Conservation (phyloP, 192 early-diverging fungal genomes). For the Linderina pennispora region DNA sequence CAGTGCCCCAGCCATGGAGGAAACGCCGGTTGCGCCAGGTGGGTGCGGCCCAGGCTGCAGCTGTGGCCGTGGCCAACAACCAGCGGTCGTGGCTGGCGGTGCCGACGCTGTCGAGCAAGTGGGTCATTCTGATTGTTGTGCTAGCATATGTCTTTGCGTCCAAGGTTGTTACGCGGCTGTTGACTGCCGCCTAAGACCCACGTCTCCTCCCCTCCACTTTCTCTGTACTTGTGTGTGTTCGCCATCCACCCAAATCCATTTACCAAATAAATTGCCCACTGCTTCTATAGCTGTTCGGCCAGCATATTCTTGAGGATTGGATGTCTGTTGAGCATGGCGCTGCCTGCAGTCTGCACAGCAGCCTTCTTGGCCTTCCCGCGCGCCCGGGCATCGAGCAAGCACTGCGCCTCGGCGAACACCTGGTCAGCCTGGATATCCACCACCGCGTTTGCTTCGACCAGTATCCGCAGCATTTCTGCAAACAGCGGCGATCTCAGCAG, state of each 20-base stretch:
- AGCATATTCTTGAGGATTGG: conserved; percentile 24
- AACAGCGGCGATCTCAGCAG: conserved; percentile 54
- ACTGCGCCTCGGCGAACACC: too few species aligned
- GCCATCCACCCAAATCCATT: too few species aligned
- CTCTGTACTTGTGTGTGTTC: conserved; percentile 13
- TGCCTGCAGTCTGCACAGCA: conserved; percentile 1
- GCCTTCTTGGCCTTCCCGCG: too few species aligned
- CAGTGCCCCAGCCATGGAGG: too few species aligned
- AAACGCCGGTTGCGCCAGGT: not conserved
- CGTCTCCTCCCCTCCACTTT: not conserved
- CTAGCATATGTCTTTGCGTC: conserved; percentile 40
- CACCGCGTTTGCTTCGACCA: too few species aligned
- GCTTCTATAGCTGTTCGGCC: conserved; percentile 8
- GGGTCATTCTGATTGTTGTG: conserved; percentile 35
- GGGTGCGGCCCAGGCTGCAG: conserved; percentile 4
- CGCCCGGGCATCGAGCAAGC: too few species aligned
- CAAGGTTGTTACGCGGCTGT: conserved; percentile 26
- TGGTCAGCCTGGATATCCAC: too few species aligned
- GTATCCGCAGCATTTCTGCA: conserved; percentile 51
- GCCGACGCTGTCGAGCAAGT: conserved; percentile 26
- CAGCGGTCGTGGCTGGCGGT: conserved; percentile 10
- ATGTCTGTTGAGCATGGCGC: conserved; percentile 11
- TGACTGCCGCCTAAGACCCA: conserved; percentile 23
- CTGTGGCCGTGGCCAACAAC: conserved; percentile 1
- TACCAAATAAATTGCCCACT: not conserved